These are phyloP conservation scores for Naganishia vishniacii DNA, from an alignment of 768 basidiomycete genomes.

Conservation along the genomic window DNA sequence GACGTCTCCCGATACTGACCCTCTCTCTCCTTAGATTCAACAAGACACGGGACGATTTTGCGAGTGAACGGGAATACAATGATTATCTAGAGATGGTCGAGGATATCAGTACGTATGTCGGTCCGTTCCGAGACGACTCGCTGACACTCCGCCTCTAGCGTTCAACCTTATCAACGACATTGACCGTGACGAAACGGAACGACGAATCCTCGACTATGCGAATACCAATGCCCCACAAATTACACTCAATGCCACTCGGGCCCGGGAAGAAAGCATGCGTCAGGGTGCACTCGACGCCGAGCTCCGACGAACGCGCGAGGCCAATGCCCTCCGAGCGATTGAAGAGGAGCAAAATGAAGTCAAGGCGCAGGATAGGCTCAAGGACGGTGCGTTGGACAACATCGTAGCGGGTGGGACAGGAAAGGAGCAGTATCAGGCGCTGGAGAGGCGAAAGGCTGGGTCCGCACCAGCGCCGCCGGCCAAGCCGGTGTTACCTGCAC, in stretches of 20 bases:
- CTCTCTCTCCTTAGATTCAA: constrained; percentile 64
- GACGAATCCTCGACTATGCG: constrained; percentile 69
- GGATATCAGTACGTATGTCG: constrained; percentile 63
- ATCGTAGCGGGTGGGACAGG: constrained; percentile 15
- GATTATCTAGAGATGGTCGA: constrained; percentile 95
- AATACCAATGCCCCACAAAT: constrained; percentile 76
- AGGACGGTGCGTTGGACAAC: constrained; percentile 26
- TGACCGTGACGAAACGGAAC: constrained; percentile 73
- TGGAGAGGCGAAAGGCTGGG: constrained; percentile 33
- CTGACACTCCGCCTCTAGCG: constrained; percentile 53
- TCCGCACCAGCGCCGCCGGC: constrained; percentile 28
- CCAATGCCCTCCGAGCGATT: constrained; percentile 31
- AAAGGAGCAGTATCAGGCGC: constrained; percentile 26
- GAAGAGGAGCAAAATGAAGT: constrained; percentile 33
- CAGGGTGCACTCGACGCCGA: constrained; percentile 27
- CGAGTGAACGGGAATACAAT: constrained; percentile 71
- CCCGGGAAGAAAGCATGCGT: constrained; percentile 34
- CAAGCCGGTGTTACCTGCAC: not conserved
- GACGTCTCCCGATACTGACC: not conserved
- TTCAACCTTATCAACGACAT: constrained; percentile 93
- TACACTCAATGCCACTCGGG: constrained; percentile 59
- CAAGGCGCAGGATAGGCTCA: constrained; percentile 27
- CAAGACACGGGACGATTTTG: constrained; percentile 84
- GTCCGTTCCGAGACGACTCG: not conserved
- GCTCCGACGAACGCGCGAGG: constrained; percentile 34